phyloP scores from a whole-genome alignment of 2,329 filamentous ascomycete genomes.

The Akanthomyces muscarius region DNA sequence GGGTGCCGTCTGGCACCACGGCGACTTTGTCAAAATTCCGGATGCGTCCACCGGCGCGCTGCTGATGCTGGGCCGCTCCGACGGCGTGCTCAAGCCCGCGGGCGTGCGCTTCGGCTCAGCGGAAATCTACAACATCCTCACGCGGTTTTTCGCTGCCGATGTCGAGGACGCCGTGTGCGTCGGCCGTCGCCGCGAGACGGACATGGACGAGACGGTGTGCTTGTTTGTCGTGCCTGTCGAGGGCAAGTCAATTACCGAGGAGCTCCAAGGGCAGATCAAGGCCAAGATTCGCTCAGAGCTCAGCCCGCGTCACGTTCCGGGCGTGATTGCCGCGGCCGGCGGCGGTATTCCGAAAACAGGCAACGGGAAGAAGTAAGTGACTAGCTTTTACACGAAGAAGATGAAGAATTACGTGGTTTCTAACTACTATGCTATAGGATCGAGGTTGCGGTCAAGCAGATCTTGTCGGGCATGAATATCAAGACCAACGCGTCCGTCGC shows the following conservation, averaged over 20 bases:
- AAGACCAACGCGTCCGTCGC: conserved; percentile 92
- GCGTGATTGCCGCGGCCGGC: conserved; percentile 71
- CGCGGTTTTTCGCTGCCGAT: conserved; percentile 73
- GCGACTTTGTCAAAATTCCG: conserved; percentile 73
- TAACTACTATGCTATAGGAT: conserved; percentile 51
- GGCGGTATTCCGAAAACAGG: conserved; percentile 84
- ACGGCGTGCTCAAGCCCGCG: conserved; percentile 87
- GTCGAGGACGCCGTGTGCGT: conserved; percentile 87
- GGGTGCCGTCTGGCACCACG: conserved; percentile 77
- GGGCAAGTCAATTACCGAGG: conserved; percentile 52
- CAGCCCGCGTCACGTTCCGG: conserved; percentile 85
- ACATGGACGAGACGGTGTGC: conserved; percentile 81
- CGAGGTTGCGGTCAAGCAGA: conserved; percentile 94
- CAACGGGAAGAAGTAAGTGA: conserved; percentile 87
- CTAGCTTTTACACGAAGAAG: neutral
- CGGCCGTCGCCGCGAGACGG: conserved; percentile 65
- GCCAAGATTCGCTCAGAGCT: conserved; percentile 68
- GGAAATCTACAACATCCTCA: conserved; percentile 93
- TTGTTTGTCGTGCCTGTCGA: conserved; percentile 78
- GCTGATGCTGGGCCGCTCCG: conserved; percentile 86
- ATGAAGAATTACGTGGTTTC: neutral
- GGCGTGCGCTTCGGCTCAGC: conserved; percentile 90
- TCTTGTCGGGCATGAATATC: conserved; percentile 79
- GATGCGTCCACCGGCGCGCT: conserved; percentile 71
- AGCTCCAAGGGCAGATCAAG: conserved; percentile 62